phyloP scores from a whole-genome alignment of 257 asterid species.

The Ophiorrhiza pumila region DNA sequence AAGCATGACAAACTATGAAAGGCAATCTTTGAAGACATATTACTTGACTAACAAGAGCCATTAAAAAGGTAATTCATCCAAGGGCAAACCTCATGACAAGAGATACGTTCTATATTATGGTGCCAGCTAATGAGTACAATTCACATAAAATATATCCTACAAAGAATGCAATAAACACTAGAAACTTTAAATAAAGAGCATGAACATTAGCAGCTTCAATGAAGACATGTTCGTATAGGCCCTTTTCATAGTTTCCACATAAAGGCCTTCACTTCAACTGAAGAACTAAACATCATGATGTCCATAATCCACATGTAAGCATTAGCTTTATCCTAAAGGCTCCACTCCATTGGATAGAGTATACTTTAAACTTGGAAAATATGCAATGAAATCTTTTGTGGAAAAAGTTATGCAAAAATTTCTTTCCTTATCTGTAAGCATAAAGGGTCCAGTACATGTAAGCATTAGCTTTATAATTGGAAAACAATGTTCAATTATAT shows the following conservation, averaged over 20 bases:
- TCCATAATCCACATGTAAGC: not conserved
- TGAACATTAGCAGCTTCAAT: too few species aligned
- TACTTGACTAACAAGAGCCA: too few species aligned
- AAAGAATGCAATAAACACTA: not conserved
- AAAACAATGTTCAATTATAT: not conserved
- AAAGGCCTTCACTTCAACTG: not conserved
- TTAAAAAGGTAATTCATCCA: too few species aligned
- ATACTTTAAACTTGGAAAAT: not conserved
- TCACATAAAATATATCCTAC: too few species aligned
- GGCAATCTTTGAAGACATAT: too few species aligned
- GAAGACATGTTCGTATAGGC: not conserved
- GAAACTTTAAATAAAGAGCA: too few species aligned
- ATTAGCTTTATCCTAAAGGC: not conserved
- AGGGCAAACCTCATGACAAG: too few species aligned
- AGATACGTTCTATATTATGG: too few species aligned
- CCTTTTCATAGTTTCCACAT: not conserved
- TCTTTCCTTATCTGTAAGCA: not conserved
- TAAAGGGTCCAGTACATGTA: too few species aligned
- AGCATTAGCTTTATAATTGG: too few species aligned
- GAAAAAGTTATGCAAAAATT: not conserved
- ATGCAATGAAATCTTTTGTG: not conserved
- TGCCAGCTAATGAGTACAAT: too few species aligned
- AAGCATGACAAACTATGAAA: too few species aligned
- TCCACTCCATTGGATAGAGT: not conserved
- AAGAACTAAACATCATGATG: not conserved